Percentiles rank a stretch among this genome's conserved stretches.
These are phyloP conservation scores for Ricinus communis DNA, from an alignment of 345 rosid genomes.

Conservation along the genomic window DNA sequence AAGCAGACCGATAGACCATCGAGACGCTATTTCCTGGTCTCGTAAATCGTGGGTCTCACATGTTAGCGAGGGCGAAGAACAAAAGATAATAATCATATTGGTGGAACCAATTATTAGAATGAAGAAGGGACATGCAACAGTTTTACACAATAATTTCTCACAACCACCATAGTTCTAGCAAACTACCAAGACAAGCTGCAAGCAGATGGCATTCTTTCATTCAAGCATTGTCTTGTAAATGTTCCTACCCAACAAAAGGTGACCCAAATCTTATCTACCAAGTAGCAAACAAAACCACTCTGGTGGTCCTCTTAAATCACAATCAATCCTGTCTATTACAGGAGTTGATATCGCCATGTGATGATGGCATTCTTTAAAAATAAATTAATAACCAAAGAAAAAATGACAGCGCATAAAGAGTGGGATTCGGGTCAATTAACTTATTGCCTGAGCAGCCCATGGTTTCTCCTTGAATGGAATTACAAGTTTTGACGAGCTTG, in stretches of 20 bases:
- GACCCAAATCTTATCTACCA: neutral
- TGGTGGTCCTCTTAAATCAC: neutral
- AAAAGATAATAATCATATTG: too few relatives aligned
- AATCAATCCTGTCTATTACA: neutral
- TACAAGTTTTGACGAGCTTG: neutral
- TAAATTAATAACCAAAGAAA: too few relatives aligned
- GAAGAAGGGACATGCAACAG: too few relatives aligned
- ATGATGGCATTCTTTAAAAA: too few relatives aligned
- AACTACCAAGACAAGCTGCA: neutral
- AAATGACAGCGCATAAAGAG: neutral
- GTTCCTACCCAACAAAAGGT: neutral
- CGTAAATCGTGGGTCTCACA: too few relatives aligned
- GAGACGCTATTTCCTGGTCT: too few relatives aligned
- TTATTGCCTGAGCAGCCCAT: neutral
- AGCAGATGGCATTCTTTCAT: neutral
- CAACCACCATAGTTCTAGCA: too few relatives aligned
- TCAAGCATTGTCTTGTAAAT: neutral
- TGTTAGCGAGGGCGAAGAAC: too few relatives aligned
- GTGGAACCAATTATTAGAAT: too few relatives aligned
- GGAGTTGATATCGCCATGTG: neutral
- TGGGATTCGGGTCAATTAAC: neutral
- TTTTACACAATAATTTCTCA: too few relatives aligned
- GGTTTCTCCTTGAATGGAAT: neutral
- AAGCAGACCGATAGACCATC: too few relatives aligned
- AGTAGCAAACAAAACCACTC: neutral